phyloP scores from a whole-genome alignment of 352 stramenopile genomes.

The Phytopythium litorale region DNA sequence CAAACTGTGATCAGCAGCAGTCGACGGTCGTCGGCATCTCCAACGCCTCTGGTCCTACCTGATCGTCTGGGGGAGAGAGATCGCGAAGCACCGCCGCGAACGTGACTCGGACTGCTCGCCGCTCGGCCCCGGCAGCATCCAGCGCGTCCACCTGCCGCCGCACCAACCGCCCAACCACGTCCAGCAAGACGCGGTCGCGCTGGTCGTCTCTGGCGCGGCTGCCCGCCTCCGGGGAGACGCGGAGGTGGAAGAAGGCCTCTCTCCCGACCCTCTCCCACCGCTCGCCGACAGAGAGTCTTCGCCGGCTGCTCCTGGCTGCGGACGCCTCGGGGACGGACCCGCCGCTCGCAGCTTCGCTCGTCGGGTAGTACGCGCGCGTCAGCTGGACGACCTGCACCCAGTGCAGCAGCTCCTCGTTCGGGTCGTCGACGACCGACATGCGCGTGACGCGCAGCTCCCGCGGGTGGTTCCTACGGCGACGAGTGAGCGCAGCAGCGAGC shows the following conservation, averaged over 20 bases:
- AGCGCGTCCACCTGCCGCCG: neutral
- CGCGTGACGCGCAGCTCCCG: constrained; percentile 59
- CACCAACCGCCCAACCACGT: constrained; percentile 22
- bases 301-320: neutral
- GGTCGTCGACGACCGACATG: constrained; percentile 43
- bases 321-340: neutral
- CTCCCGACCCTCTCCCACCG: constrained; percentile 37
- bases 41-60: neutral
- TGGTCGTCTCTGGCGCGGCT: neutral
- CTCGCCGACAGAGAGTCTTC: neutral
- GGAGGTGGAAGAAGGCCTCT: constrained; percentile 44
- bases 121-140: neutral
- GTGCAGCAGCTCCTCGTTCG: constrained; percentile 76
- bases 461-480: constrained; percentile 10
- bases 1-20: neutral
- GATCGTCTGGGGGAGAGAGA: neutral
- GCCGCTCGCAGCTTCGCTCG: neutral
- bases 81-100: neutral
- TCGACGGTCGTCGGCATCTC: neutral
- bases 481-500: neutral
- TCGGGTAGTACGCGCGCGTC: constrained; percentile 32
- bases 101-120: neutral
- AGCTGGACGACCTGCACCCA: constrained; percentile 61
- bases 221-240: constrained; percentile 15
- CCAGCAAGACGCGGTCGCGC: constrained; percentile 29